A percentile compares a stretch with the other conserved stretches of the same genome.
phyloP scores from a whole-genome alignment of 495 filamentous ascomycete genomes.

The Umbilicaria muhlenbergii region DNA sequence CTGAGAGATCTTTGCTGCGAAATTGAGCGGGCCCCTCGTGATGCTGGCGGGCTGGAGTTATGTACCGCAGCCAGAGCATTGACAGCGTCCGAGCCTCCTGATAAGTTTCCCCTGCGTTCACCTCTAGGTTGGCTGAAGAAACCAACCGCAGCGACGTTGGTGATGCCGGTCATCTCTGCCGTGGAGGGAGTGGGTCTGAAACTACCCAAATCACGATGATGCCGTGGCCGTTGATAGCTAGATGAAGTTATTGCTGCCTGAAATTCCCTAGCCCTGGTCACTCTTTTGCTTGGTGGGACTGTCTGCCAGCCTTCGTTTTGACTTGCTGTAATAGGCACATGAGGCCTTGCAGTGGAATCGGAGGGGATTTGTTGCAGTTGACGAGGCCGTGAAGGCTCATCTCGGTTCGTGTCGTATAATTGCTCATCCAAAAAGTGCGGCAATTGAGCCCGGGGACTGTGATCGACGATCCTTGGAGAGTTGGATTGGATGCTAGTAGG shows the following conservation, averaged over 20 bases:
- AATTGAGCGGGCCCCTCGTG: slow-evolving; percentile 5
- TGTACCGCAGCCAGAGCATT: slow-evolving; percentile 26
- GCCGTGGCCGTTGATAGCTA: slow-evolving; percentile 8
- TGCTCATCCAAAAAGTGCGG: slow-evolving; percentile 19
- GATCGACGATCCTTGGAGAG: slow-evolving; percentile 16
- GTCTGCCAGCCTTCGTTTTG: slow-evolving; percentile 25
- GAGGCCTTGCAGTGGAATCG: slow-evolving; percentile 13
- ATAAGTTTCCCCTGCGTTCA: slow-evolving; percentile 5
- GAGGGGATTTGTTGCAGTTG: slow-evolving; percentile 12
- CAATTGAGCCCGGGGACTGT: slow-evolving; percentile 13
- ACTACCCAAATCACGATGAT: slow-evolving; percentile 18
- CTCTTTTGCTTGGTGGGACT: slow-evolving; percentile 18
- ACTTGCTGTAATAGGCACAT: slow-evolving; percentile 7
- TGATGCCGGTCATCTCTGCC: slow-evolving; percentile 19
- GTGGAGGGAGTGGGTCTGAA: slow-evolving; percentile 19
- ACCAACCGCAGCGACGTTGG: slow-evolving; percentile 14
- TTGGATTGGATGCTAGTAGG: slow-evolving; percentile 7
- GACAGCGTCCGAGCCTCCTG: slow-evolving; percentile 21
- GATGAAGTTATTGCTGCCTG: not conserved
- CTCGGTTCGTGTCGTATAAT: slow-evolving; percentile 30
- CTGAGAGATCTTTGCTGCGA: slow-evolving; percentile 3
- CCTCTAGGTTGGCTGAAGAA: slow-evolving; percentile 15
- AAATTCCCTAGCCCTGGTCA: slow-evolving; percentile 5
- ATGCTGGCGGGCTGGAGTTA: slow-evolving; percentile 18
- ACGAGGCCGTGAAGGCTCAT: slow-evolving; percentile 18